phyloP scores from a whole-genome alignment of 495 filamentous ascomycete genomes.

The Podospora australis region DNA sequence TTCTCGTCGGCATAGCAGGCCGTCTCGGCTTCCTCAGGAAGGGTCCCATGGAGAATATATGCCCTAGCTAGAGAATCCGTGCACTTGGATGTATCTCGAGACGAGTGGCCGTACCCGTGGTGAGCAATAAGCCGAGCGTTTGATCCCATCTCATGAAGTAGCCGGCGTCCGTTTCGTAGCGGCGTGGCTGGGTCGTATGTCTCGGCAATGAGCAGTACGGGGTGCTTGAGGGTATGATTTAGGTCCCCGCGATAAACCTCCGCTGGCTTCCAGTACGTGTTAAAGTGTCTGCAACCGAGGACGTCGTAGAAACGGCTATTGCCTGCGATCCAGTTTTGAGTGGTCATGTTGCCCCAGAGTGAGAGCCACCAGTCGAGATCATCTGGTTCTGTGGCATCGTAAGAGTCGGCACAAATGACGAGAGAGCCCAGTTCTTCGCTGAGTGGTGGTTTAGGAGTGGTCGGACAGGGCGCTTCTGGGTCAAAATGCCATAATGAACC shows the following conservation, averaged over 20 bases:
- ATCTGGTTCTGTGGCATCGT: slow-evolving; percentile 35
- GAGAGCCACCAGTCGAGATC: slow-evolving; percentile 37
- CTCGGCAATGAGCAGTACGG: slow-evolving; percentile 40
- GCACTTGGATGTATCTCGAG: slow-evolving; percentile 35
- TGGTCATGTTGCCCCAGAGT: slow-evolving; percentile 39
- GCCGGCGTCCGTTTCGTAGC: slow-evolving; percentile 37
- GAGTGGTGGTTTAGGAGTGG: slow-evolving; percentile 18
- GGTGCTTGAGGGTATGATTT: slow-evolving; percentile 33
- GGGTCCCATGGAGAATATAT: slow-evolving; percentile 31
- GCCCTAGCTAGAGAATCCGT: slow-evolving; percentile 32
- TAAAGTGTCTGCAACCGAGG: slow-evolving; percentile 38
- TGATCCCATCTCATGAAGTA: slow-evolving; percentile 36
- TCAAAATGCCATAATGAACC: slow-evolving; percentile 31
- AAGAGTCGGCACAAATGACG: slow-evolving; percentile 39
- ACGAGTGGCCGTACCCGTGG: slow-evolving; percentile 43
- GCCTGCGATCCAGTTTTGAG: slow-evolving; percentile 37
- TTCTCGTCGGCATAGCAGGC: slow-evolving; percentile 38
- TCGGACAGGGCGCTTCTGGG: slow-evolving; percentile 26
- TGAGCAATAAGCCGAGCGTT: slow-evolving; percentile 40
- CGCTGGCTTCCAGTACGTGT: slow-evolving; percentile 34
- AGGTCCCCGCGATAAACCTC: slow-evolving; percentile 41
- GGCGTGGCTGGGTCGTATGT: slow-evolving; percentile 44
- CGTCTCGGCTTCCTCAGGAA: slow-evolving; percentile 34
- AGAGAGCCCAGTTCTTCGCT: slow-evolving; percentile 29
- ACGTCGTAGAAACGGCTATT: slow-evolving; percentile 37